phyloP scores from a whole-genome alignment of 352 stramenopile genomes.

The Aphanomyces astaci region DNA sequence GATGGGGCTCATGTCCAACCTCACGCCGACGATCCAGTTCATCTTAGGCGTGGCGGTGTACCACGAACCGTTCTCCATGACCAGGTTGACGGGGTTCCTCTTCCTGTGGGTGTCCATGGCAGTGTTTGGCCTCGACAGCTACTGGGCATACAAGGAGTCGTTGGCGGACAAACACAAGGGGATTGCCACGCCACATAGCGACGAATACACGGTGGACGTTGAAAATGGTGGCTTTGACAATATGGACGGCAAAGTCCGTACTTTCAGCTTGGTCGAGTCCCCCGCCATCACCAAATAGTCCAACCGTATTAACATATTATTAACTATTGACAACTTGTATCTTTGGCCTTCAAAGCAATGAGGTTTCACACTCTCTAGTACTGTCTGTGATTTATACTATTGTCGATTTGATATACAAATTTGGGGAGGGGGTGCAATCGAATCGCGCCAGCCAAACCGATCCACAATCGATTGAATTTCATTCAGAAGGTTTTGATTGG shows the following conservation, averaged over 20 bases:
- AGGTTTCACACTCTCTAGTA: too few relatives aligned
- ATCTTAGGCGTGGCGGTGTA: conserved; percentile 1
- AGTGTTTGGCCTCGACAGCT: not conserved
- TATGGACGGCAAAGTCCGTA: too few relatives aligned
- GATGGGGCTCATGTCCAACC: not conserved
- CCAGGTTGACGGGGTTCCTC: conserved; percentile 5
- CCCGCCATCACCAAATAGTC: not conserved
- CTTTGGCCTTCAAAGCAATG: too few relatives aligned
- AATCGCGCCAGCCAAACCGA: too few relatives aligned
- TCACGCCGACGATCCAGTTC: not conserved
- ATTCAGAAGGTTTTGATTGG: too few relatives aligned
- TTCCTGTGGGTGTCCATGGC: conserved; percentile 1
- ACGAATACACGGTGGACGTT: not conserved
- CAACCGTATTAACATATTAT: too few relatives aligned
- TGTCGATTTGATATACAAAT: too few relatives aligned
- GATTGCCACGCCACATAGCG: not conserved
- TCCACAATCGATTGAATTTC: too few relatives aligned
- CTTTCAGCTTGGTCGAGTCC: not conserved
- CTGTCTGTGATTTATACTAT: too few relatives aligned
- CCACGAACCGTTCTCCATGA: conserved; percentile 6
- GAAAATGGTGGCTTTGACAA: too few relatives aligned
- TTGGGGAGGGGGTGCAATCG: too few relatives aligned
- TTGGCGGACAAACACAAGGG: not conserved
- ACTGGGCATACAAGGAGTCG: not conserved
- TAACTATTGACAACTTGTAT: too few relatives aligned